Conservation (phyloP, 176 grass and related monocot genomes). For the Echinochloa phyllopogon region DNA sequence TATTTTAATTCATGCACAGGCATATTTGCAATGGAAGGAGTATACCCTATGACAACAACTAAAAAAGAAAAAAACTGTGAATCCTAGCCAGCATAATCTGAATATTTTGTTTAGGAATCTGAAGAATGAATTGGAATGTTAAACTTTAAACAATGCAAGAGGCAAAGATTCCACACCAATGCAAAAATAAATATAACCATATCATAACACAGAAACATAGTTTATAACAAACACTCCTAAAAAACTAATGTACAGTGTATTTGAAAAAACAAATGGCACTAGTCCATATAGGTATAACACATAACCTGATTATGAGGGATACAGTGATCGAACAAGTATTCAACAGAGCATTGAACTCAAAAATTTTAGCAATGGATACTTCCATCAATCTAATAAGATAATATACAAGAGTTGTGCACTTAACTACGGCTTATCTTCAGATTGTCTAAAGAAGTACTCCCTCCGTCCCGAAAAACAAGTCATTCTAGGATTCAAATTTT, state of each 20-base stretch:
- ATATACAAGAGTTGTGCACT: not conserved
- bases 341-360: not conserved
- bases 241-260: not conserved
- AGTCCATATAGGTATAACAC: not conserved
- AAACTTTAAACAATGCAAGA: conserved; percentile 2
- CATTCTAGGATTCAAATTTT: no score
- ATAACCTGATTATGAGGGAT: not conserved
- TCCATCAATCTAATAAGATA: not conserved
- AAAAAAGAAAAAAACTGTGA: conserved; percentile 18
- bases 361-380: not conserved
- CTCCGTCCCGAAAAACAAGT: no score
- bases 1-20: not conserved
- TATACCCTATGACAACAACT: not conserved
- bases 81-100: conserved; percentile 4
- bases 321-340: conserved; percentile 6
- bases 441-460: not conserved
- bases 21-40: not conserved
- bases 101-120: not conserved
- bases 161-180: not conserved
- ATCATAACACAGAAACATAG: not conserved
- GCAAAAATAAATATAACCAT: conserved; percentile 1
- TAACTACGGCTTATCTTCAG: not conserved
- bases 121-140: conserved; percentile 19
- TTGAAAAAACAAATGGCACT: not conserved
- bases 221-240: conserved; percentile 16